Conservation (phyloP, 495 filamentous ascomycete species). For the Paragyromitra xinjiangensis region DNA sequence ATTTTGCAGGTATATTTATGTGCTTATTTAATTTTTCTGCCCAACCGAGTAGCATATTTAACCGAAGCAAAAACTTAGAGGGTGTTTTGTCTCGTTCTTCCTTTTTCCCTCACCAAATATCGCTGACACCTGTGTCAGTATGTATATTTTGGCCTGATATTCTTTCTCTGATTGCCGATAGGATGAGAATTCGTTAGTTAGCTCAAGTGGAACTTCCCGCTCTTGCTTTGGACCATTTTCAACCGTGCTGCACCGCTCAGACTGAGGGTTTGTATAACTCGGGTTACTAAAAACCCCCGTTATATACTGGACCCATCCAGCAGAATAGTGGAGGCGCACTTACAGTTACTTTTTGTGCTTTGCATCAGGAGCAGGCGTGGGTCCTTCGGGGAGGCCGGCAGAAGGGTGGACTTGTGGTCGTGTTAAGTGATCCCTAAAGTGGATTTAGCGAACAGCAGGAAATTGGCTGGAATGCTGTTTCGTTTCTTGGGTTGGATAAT, state of each 20-base stretch:
- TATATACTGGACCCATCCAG: slow-evolving; percentile 19
- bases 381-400: not conserved
- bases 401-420: slow-evolving; percentile 10
- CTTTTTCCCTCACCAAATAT: slow-evolving; percentile 14
- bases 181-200: not conserved
- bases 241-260: slow-evolving; percentile 12
- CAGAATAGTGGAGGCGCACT: slow-evolving; percentile 5
- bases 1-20: slow-evolving; percentile 34
- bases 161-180: slow-evolving; percentile 19
- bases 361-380: slow-evolving; percentile 13
- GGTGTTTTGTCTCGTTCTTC: slow-evolving; percentile 4
- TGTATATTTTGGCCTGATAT: slow-evolving; percentile 6
- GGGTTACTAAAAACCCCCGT: slow-evolving; percentile 2
- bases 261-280: slow-evolving; percentile 21
- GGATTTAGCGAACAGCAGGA: slow-evolving; percentile 23
- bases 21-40: slow-evolving; percentile 25
- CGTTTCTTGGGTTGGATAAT: slow-evolving; percentile 44
- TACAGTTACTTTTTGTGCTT: slow-evolving; percentile 1
- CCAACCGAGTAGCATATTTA: slow-evolving; percentile 44
- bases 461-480: slow-evolving; percentile 31
- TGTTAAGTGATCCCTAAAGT: slow-evolving; percentile 5
- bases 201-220: not conserved
- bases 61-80: slow-evolving; percentile 37
- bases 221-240: slow-evolving; percentile 9
- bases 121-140: slow-evolving; percentile 10